Evolutionary conservation across 306 rosid genomes (phyloP).

Genomic region (Glycine latifolia): DNA sequence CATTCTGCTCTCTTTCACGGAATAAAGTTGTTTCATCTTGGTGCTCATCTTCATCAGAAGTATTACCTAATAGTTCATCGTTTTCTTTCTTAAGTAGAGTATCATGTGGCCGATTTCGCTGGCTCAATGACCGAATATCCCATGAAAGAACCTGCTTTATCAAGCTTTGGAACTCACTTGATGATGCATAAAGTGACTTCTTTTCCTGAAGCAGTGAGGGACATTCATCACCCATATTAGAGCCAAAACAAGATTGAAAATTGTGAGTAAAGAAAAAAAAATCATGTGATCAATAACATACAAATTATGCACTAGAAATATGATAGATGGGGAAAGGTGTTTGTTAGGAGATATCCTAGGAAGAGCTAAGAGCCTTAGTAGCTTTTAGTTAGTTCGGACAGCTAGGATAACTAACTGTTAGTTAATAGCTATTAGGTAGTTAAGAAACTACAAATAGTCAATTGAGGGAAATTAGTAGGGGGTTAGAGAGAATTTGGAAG

Average conservation of each 20-base stretch:
- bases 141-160: slow-evolving; percentile 91
- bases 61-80: slow-evolving; percentile 37
- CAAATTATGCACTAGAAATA: background rate
- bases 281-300: background rate
- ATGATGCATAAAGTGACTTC: slow-evolving; percentile 76
- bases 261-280: slow-evolving; percentile 18
- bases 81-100: slow-evolving; percentile 47
- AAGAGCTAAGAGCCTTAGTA: too few relatives aligned
- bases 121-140: slow-evolving; percentile 90
- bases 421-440: too few relatives aligned
- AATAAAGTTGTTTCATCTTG: slow-evolving; percentile 50
- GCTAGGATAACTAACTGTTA: too few relatives aligned
- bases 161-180: slow-evolving; percentile 72
- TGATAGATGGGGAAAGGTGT: too few relatives aligned
- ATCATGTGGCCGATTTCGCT: slow-evolving; percentile 71
- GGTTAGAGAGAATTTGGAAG: too few relatives aligned
- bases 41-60: slow-evolving; percentile 60
- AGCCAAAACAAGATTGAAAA: slow-evolving; percentile 23
- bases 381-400: too few relatives aligned
- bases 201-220: slow-evolving; percentile 60
- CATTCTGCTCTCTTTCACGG: slow-evolving; percentile 44
- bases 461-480: too few relatives aligned
- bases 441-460: too few relatives aligned
- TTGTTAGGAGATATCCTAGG: too few relatives aligned
- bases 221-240: slow-evolving; percentile 30